These are phyloP conservation scores for Aspergillus sclerotiicarbonarius DNA, from an alignment of 495 filamentous ascomycete genomes.

Conservation along the genomic window DNA sequence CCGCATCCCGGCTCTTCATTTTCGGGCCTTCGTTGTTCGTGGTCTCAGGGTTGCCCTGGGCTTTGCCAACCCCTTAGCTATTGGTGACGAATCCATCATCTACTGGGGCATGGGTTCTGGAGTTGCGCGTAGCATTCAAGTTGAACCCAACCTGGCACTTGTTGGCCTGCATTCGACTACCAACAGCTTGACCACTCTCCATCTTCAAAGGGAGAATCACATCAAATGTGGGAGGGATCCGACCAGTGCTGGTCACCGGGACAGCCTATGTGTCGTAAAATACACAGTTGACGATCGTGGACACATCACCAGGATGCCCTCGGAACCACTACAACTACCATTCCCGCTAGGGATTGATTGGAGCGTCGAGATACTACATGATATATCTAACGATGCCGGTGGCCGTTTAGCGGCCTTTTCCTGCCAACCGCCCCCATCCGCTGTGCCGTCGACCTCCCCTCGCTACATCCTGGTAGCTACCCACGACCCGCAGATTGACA, in stretches of 20 bases:
- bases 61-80: background rate
- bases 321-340: constrained; percentile 2
- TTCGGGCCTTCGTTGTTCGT: constrained; percentile 12
- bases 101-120: constrained; percentile 25
- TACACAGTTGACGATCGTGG: constrained; percentile 6
- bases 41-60: constrained; percentile 23
- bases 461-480: constrained; percentile 5
- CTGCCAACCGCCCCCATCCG: background rate
- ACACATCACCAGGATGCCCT: background rate
- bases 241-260: background rate
- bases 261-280: constrained; percentile 15
- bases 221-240: background rate
- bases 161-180: constrained; percentile 9
- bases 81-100: constrained; percentile 13
- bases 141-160: constrained; percentile 9
- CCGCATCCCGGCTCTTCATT: constrained; percentile 21
- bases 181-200: constrained; percentile 12
- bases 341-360: background rate
- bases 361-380: background rate
- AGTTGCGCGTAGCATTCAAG: constrained; percentile 15
- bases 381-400: background rate
- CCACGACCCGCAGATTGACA: constrained; percentile 12
- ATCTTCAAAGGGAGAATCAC: constrained; percentile 8
- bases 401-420: constrained; percentile 17
- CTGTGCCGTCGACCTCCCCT: background rate